Evolutionary conservation across 345 rosid species (phyloP), one percentile per base, ranked within the genome.

Genomic region (Rhodomyrtus tomentosa): DNA sequence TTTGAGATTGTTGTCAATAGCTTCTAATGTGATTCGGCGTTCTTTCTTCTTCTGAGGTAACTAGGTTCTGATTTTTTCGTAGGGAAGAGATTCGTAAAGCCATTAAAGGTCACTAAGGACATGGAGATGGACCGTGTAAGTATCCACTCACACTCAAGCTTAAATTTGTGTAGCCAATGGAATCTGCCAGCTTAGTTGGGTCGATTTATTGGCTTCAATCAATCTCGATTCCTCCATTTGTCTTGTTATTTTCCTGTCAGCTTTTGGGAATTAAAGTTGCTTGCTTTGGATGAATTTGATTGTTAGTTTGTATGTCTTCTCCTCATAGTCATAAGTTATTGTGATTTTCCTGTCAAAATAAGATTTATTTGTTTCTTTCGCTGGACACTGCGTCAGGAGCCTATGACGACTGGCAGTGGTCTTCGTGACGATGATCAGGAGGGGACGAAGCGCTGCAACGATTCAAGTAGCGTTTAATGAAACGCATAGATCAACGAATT

Each of bases 51-150:
- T 56, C 42, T 40, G 45, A 40, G 55, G 14, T 38, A 14, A 14
- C 13, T 12, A 22, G 48, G 29, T 20, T 36, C 27, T 1, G 36
- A 51, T 49, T 83, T 3, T 48, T 42, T 85, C 82, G 49, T 88
- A 94, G 98, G 98, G 54, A 95, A 89, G 90, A 94, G 94, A 86
- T 11, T 68, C 50, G 90, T 93, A 87, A 96, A 95, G 88, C 99
- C 99, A 13, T 87, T 91, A 18, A 95, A 95, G 88, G 80, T 85
- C 15, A 92, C 98, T 3, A 89, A 90, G 84, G 99, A 94, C 81
- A 87, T 93, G 91, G 96, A 94, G 80, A 87, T 92, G 24, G 93
- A 93, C 82, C 89, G 92, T 84, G 99, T 96, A 89, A 36, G 87
- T 82, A 59, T 74, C 82, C 53, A 49, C 25, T 62, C 45, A 1